Base-by-base conservation (phyloP, 2,329 filamentous ascomycete species). In the Pseudophaeomoniella oleicola region DNA sequence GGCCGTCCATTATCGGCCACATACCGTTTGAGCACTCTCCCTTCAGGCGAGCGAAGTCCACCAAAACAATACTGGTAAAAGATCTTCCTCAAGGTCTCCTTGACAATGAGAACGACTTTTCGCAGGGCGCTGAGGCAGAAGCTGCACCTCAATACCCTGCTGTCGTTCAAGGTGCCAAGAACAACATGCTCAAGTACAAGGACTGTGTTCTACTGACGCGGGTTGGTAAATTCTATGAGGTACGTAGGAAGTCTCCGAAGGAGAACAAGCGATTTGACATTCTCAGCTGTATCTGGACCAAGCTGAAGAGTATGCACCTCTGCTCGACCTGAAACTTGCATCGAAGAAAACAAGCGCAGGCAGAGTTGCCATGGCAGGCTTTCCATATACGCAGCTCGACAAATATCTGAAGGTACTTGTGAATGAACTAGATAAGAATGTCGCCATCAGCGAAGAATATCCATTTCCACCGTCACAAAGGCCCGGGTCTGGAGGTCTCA, bases 141-240 rank as follows among this genome's bases (percentile, higher is more conserved):
- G 59, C 68, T 37, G 57, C 59, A 19, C 69, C 69, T 14, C 64
- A 65, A 40, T 94, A 94, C 56, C 87, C 90, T 12, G 81, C 84
- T n/a, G 81, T 96, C 34, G 65, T 96, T 39, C 74, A 85, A 51
- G 86, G 94, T 55, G 88, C 84, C 17, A 74, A 76, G 39, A 83
- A 78, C 46, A 92, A 94, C 59, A 94, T 96, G 79, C 71, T 76
- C 46, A 86, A 81, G 50, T 94, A 93, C 60, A 74, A 78, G 50
- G 85, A 92, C 49, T 96, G 88, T 58, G 81, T 98, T 29, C 58
- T 98, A 5, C 63, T 98, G 41, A 98, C 90, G 3, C 75, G 88
- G 39, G 86, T 98, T 17, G 90, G 90, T 38, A 80, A 87, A 41
- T 98, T 98, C 60, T 98, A 96, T 59, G 90, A 98, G 60, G 67